Conservation (phyloP, 495 filamentous ascomycete genomes). For the Aspergillus nidulans region DNA sequence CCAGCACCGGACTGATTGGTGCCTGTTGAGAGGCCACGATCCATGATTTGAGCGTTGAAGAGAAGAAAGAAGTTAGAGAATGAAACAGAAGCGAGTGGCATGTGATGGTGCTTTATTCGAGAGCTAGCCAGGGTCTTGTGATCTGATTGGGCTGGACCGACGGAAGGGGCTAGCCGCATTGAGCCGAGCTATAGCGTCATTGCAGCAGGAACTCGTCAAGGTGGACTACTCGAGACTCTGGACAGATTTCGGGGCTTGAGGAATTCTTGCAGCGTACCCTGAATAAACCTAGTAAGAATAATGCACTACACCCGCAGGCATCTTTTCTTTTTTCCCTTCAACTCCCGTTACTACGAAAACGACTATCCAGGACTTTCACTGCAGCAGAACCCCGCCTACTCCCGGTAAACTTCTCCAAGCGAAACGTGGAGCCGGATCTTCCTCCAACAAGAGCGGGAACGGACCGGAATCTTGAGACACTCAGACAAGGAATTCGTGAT, state of each 20-base stretch:
- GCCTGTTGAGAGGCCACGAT: slow-evolving; percentile 43
- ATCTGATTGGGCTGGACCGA: slow-evolving; percentile 18
- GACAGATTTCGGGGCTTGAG: neutral
- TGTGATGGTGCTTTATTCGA: slow-evolving; percentile 16
- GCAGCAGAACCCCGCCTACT: neutral
- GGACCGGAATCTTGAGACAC: neutral
- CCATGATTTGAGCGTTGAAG: slow-evolving; percentile 28
- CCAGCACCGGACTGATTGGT: slow-evolving; percentile 34
- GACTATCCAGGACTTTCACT: neutral
- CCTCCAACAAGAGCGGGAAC: neutral
- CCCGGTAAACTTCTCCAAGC: neutral
- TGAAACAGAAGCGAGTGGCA: slow-evolving; percentile 18
- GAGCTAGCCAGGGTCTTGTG: slow-evolving; percentile 4
- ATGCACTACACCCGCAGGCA: too few species aligned
- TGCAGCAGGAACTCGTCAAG: neutral
- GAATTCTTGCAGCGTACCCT: neutral
- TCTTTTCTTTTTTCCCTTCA: too few species aligned
- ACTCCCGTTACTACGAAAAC: too few species aligned
- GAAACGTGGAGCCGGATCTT: neutral
- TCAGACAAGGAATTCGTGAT: neutral
- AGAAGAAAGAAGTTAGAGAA: slow-evolving; percentile 14
- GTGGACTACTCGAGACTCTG: neutral
- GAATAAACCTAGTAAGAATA: too few species aligned
- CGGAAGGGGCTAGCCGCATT: slow-evolving; percentile 8
- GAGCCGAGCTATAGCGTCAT: slow-evolving; percentile 5